Conservation (phyloP, 768 basidiomycete species). For the Calocybe indica region DNA sequence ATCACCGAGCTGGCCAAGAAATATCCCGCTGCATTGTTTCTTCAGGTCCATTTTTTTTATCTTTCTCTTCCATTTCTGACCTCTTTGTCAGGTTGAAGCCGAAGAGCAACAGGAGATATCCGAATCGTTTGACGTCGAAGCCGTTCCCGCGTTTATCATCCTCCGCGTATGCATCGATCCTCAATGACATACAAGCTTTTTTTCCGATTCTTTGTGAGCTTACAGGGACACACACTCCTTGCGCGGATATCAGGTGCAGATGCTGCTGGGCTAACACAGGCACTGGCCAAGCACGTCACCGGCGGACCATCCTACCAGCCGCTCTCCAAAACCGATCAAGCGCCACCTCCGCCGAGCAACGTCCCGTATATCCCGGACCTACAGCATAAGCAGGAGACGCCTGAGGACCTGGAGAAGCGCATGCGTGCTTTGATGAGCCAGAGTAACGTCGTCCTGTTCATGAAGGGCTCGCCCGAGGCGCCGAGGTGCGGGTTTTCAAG, state of each 20-base stretch:
- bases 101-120: constrained; percentile 78
- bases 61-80: not conserved
- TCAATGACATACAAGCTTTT: not conserved
- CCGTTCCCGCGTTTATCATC: constrained; percentile 81
- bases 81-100: constrained; percentile 64
- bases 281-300: constrained; percentile 38
- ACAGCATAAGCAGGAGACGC: constrained; percentile 39
- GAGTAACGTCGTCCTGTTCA: constrained; percentile 77
- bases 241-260: constrained; percentile 78
- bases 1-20: constrained; percentile 69
- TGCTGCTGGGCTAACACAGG: constrained; percentile 51
- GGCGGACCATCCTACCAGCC: constrained; percentile 27
- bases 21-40: constrained; percentile 60
- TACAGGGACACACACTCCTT: constrained; percentile 84
- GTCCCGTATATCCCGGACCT: constrained; percentile 8
- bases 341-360: constrained; percentile 25
- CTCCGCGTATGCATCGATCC: constrained; percentile 52
- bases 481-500: constrained; percentile 86
- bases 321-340: constrained; percentile 44
- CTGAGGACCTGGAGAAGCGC: constrained; percentile 61
- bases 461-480: constrained; percentile 78
- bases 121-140: constrained; percentile 87
- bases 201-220: not conserved
- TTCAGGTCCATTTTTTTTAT: constrained; percentile 47
- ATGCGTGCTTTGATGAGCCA: constrained; percentile 73